Conservation (phyloP, 345 rosid species). For the Syzygium aqueum region DNA sequence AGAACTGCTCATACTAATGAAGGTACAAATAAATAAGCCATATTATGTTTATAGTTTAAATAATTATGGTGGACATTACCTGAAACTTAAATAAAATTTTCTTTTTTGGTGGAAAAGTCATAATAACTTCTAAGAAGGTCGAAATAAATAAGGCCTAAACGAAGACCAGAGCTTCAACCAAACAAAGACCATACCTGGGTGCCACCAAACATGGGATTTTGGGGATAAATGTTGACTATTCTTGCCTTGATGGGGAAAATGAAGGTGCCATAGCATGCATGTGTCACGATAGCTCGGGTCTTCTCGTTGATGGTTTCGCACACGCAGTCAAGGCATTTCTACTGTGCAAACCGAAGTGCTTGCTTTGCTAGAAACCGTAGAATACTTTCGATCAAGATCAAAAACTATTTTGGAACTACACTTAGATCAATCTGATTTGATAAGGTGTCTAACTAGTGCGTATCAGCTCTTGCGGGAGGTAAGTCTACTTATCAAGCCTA, state of each 20-base stretch:
- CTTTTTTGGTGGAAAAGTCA: not conserved
- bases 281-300: not conserved
- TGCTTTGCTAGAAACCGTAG: not conserved
- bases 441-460: not conserved
- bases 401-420: not conserved
- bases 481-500: not conserved
- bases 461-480: not conserved
- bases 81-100: not conserved
- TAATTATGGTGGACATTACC: not conserved
- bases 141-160: not conserved
- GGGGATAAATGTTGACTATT: not conserved
- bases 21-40: not conserved
- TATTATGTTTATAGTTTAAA: not conserved
- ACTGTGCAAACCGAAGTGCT: not conserved
- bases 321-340: not conserved
- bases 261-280: not conserved
- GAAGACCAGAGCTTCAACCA: not conserved
- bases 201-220: not conserved
- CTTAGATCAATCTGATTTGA: not conserved
- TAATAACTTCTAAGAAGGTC: not conserved
- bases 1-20: not conserved
- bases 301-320: not conserved
- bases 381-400: not conserved
- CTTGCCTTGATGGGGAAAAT: not conserved
- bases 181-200: not conserved